These are phyloP conservation scores for Tilletiopsis washingtonensis DNA, from an alignment of 1,284 basidiomycete genomes.

Conservation along the genomic window DNA sequence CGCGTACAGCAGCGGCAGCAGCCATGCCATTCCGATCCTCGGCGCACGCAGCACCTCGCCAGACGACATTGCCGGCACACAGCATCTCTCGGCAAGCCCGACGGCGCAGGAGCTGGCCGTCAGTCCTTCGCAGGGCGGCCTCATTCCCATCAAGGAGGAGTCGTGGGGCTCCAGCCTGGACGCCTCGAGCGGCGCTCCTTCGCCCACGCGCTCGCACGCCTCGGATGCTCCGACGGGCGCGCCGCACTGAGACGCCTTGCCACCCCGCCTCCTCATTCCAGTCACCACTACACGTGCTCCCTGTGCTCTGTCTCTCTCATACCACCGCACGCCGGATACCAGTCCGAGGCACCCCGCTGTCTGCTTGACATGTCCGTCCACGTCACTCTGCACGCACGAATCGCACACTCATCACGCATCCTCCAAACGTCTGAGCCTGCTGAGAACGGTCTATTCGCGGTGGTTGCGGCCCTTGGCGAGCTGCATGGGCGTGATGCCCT, in stretches of 20 bases:
- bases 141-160: conserved; percentile 30
- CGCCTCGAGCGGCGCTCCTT: no score
- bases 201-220: no score
- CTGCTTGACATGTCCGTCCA: no score
- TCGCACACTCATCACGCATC: no score
- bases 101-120: conserved; percentile 9
- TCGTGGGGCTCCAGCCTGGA: conserved; percentile 22
- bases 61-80: neutral
- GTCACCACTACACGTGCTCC: no score
- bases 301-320: no score
- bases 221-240: no score
- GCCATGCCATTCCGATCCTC: neutral
- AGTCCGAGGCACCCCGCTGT: no score
- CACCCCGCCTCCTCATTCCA: no score
- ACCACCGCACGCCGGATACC: no score
- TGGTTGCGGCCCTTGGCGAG: neutral
- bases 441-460: neutral
- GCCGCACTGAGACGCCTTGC: no score
- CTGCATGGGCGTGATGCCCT: neutral
- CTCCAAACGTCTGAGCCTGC: conserved; percentile 2
- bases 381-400: no score
- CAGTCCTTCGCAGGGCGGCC: conserved; percentile 18
- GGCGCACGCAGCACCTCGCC: neutral
- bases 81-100: neutral
- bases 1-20: neutral